Base-by-base conservation (phyloP, 805 yeast species). In the Trichomonascus vanleenenianus region DNA sequence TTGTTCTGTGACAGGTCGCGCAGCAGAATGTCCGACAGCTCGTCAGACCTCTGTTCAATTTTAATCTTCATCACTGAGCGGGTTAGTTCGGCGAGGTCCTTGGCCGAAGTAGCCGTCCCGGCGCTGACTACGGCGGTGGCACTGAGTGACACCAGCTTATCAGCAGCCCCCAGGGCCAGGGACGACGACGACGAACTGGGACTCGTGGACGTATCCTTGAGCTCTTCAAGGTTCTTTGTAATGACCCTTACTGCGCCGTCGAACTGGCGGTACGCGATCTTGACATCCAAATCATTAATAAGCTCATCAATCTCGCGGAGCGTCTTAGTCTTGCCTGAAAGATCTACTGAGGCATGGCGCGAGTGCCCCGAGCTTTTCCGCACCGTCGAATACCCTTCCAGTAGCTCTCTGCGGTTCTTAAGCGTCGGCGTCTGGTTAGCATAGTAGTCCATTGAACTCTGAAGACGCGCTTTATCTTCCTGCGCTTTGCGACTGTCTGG, bases 231-330 rank as follows among this genome's bases (percentile, higher is more conserved):
- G 11, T 49, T 52, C 3, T 46, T 45, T 2, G 44, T 40, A 39
- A 53, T 47, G n/a, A 59, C 49, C 2, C 61, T 66, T 2, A 72
- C 72, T 0, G 78, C 72, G 14, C 61, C 66, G 39, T 66, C 56
- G 61, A 73, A 81, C 45, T 73, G 71, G 44, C 76, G 73, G 54
- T 83, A 81, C 9, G 85, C 81, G 20, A 83, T 69, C 45, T 71
- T 71, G 11, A 81, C 76, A 58, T 85, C 93, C 36, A 83, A 70
- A 45, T 82, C 86, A 56, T 83, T 87, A 14, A 84, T 66, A 30
- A 69, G 62, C 43, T 79, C 83, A 54, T 82, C 88, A 11, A 79
- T 66, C 27, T 64, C 64, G 45, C 75, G 74, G 45, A 82, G 64
- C 15, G 66, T 36, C 12, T 33, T 34, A 15, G 41, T 34, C 19